phyloP scores from a whole-genome alignment of 768 basidiomycete species.

The Mycena pura region DNA sequence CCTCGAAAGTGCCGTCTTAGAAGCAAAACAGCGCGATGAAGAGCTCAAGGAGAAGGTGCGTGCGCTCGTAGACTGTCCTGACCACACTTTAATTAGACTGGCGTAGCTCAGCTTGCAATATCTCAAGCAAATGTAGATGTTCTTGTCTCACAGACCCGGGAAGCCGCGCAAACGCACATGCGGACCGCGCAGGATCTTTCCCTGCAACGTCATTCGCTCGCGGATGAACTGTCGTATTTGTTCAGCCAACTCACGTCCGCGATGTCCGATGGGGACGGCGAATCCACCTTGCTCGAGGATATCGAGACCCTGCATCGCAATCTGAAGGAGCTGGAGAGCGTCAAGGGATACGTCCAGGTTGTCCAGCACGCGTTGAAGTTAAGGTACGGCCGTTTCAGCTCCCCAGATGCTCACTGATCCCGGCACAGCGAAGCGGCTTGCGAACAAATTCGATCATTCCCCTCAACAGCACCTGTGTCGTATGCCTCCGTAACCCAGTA shows the following conservation, averaged over 20 bases:
- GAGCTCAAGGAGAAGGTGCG: conserved; percentile 55
- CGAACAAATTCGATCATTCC: conserved; percentile 52
- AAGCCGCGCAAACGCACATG: conserved; percentile 55
- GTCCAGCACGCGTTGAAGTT: conserved; percentile 73
- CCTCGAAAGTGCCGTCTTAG: conserved; percentile 50
- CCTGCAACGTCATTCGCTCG: conserved; percentile 75
- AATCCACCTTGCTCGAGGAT: conserved; percentile 78
- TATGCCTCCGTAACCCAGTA: conserved; percentile 60
- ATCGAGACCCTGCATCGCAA: conserved; percentile 81
- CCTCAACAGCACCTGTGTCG: conserved; percentile 47
- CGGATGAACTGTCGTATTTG: conserved; percentile 78
- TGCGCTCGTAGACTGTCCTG: conserved; percentile 26
- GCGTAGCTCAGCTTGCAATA: conserved; percentile 62
- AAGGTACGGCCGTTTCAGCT: conserved; percentile 56
- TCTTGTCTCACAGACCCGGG: conserved; percentile 56
- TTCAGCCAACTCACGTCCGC: conserved; percentile 69
- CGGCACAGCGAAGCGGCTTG: conserved; percentile 61
- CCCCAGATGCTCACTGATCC: background rate
- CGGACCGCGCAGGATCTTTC: conserved; percentile 76
- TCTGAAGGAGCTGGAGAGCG: conserved; percentile 77
- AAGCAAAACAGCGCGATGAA: conserved; percentile 48
- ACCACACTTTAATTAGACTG: conserved; percentile 40
- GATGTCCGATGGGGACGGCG: conserved; percentile 51
- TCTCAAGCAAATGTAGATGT: conserved; percentile 57
- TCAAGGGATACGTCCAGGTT: conserved; percentile 78